Evolutionary conservation across 2,329 filamentous ascomycete species (phyloP).

Genomic region (Myriosclerotinia duriaeana): DNA sequence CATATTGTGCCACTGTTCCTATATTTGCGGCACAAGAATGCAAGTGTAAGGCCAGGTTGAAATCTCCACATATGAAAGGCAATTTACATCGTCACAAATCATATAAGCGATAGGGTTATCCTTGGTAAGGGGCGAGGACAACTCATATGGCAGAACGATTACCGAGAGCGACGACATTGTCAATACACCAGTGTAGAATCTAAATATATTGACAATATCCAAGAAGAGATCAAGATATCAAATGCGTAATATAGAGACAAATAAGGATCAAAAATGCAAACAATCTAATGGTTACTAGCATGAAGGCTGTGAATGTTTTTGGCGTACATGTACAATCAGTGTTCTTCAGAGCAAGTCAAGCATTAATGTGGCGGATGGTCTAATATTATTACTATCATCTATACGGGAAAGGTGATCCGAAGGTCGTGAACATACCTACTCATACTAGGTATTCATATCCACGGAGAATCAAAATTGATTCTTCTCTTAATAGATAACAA

Average conservation of each 20-base stretch:
- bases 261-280: not conserved
- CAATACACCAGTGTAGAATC: not conserved
- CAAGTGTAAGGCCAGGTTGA: not conserved
- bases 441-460: not conserved
- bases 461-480: not conserved
- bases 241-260: not conserved
- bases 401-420: not conserved
- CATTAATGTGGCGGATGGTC: not conserved
- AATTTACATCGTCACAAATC: not conserved
- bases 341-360: slow-evolving; percentile 2
- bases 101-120: not conserved
- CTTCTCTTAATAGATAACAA: not conserved
- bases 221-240: slow-evolving; percentile 1
- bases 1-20: not conserved
- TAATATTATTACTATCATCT: not conserved
- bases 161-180: not conserved
- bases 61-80: not conserved
- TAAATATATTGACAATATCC: not conserved
- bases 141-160: not conserved
- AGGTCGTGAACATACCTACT: not conserved
- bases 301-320: slow-evolving; percentile 4
- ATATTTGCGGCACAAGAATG: not conserved
- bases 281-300: not conserved
- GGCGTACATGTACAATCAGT: not conserved
- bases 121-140: slow-evolving; percentile 7